Base-by-base conservation (phyloP, 2,329 filamentous ascomycete species). In the Rhynchosporium graminicola region DNA sequence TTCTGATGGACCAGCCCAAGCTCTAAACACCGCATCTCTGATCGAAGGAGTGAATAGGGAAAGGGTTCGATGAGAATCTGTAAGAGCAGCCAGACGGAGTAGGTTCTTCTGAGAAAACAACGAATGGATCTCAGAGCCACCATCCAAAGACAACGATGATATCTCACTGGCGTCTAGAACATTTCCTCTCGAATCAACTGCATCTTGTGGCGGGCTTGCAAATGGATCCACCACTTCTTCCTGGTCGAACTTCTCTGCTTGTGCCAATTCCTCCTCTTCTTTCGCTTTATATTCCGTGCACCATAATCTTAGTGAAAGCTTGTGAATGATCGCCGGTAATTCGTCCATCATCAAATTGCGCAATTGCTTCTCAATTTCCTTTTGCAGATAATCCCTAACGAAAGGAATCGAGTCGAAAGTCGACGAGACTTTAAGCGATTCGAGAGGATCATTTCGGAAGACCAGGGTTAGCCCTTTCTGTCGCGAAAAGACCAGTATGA, bases 371-470 rank as follows among this genome's bases (percentile, higher is more conserved):
- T 99, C 95, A 71, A 99, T 99, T 65, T 94, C 96, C 75, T 91
- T 90, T 74, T 99, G 95, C 61, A 99, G 80, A 76, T 98, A 98
- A 76, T 99, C 93, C 69, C 95, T 89, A 66, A 99, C 95, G 74
- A 99, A 99, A 50, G 95, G 94, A 72, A 99, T 99, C 12, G 94
- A 97, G 79, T 99, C 95, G 77, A 99, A 99, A 50, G 95, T 99
- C 69, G 94, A 98, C 0, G 94, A 98, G 68, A 99, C 95, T 80
- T 97, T 98, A 72, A 99, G 87, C 4, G 94, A 97, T 75, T 99
- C 95, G 65, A 99, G 86, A 4, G 95, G 95, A 75, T 99, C 95
- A 83, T 99, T 98, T 71, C 95, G 89, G 76, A 99, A 99, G 50
- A 99, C 95, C 54, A 99, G 83, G 1, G 95, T 99, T 62, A 99